Evolutionary conservation across 148 eudicot genomes (phyloP).

Genomic region (Arbutus unedo): DNA sequence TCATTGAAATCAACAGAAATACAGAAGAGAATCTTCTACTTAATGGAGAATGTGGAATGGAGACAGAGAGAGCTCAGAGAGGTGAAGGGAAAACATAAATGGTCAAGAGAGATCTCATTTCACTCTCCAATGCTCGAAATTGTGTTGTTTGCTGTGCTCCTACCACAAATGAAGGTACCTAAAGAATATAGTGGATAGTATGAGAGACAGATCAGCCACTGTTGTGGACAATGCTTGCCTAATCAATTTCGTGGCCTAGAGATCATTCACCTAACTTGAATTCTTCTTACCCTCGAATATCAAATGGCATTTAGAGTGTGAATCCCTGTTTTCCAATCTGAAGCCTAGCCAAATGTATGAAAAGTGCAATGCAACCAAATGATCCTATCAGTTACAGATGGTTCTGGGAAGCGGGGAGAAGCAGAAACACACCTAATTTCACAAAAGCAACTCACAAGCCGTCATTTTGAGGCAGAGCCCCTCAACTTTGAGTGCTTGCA

Average conservation of each 20-base stretch:
- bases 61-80: background rate
- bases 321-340: background rate
- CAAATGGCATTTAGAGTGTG: background rate
- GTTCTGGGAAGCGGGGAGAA: background rate
- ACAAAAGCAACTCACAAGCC: background rate
- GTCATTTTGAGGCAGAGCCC: background rate
- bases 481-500: background rate
- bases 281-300: background rate
- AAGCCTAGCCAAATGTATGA: background rate
- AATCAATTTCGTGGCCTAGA: background rate
- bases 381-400: background rate
- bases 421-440: too few species aligned
- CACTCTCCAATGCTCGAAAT: background rate
- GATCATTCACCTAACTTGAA: background rate
- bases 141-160: background rate
- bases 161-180: background rate
- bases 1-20: background rate
- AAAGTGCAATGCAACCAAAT: background rate
- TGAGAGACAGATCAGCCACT: background rate
- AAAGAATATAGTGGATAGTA: background rate
- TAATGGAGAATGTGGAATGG: background rate
- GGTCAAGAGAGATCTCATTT: background rate
- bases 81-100: background rate
- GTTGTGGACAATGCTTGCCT: background rate
- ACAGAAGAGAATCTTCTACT: background rate